A percentile compares a stretch with the other conserved stretches of the same genome.
These are phyloP conservation scores for Albizia julibrissin DNA, from an alignment of 306 rosid species.

Conservation along the genomic window DNA sequence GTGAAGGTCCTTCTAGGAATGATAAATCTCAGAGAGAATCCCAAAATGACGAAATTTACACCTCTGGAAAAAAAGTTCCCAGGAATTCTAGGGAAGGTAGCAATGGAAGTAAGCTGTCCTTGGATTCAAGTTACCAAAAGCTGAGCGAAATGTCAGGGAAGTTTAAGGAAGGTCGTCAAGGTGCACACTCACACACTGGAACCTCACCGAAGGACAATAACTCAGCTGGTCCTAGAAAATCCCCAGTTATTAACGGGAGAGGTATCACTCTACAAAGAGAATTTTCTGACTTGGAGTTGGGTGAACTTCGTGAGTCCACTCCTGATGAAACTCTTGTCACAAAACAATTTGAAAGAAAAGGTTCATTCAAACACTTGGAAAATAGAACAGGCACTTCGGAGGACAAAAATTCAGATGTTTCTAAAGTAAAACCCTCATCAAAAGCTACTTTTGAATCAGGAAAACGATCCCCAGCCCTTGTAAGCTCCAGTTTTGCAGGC, in stretches of 20 bases:
- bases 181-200: constrained; percentile 46
- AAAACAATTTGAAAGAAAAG: constrained; percentile 77
- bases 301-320: constrained; percentile 89
- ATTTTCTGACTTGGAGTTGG: constrained; percentile 90
- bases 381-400: constrained; percentile 54
- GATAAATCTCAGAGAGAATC: constrained; percentile 55
- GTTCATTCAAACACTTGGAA: constrained; percentile 69
- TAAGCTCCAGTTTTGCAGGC: constrained; percentile 48
- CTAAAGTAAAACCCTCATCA: constrained; percentile 54
- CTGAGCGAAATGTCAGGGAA: constrained; percentile 63
- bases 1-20: constrained; percentile 49
- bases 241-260: constrained; percentile 67
- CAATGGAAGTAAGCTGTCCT: constrained; percentile 56
- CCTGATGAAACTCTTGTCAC: constrained; percentile 60
- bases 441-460: constrained; percentile 56
- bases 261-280: constrained; percentile 80
- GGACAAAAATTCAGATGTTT: constrained; percentile 55
- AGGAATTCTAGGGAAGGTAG: constrained; percentile 66
- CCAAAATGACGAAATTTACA: constrained; percentile 53
- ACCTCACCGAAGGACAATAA: constrained; percentile 60
- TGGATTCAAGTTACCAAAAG: constrained; percentile 58
- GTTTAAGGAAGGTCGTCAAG: constrained; percentile 55
- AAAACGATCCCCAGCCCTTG: constrained; percentile 59
- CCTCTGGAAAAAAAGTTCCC: constrained; percentile 53
- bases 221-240: constrained; percentile 47